Evolutionary conservation across 192 early-diverging fungal genomes (phyloP).

Genomic region (Phycomyces blakesleeanus): DNA sequence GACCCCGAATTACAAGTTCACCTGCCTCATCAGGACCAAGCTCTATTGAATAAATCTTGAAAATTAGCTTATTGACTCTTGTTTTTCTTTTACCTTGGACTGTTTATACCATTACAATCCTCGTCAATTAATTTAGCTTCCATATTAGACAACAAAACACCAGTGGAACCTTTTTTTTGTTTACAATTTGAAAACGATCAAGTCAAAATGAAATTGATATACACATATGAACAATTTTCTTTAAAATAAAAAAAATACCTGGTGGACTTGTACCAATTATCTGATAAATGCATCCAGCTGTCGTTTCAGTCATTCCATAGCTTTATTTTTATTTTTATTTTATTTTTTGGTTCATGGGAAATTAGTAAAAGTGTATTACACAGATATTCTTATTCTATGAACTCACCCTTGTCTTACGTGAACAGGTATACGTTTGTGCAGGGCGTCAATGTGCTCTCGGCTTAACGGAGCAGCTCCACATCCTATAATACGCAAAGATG

Average conservation of each 20-base stretch:
- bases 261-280: not conserved
- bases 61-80: not conserved
- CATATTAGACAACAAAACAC: conserved; percentile 39
- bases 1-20: conserved; percentile 44
- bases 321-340: conserved; percentile 50
- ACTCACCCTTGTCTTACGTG: conserved; percentile 37
- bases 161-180: conserved; percentile 37
- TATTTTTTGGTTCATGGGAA: not conserved
- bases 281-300: conserved; percentile 30
- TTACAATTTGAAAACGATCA: too few species aligned
- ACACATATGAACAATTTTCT: conserved; percentile 2
- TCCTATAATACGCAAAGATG: conserved; percentile 57
- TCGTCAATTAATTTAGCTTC: conserved; percentile 47
- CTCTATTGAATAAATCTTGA: conserved; percentile 20
- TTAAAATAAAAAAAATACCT: not conserved
- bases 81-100: not conserved
- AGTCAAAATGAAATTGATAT: too few species aligned
- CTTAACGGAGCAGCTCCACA: conserved; percentile 84
- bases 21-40: conserved; percentile 44
- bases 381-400: not conserved
- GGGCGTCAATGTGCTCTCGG: conserved; percentile 58
- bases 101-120: conserved; percentile 49
- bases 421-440: conserved; percentile 45
- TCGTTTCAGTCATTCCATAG: conserved; percentile 64
- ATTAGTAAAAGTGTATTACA: too few species aligned